Evolutionary conservation across 139 green algal species (phyloP).

Genomic region (Gonium pectorale): DNA sequence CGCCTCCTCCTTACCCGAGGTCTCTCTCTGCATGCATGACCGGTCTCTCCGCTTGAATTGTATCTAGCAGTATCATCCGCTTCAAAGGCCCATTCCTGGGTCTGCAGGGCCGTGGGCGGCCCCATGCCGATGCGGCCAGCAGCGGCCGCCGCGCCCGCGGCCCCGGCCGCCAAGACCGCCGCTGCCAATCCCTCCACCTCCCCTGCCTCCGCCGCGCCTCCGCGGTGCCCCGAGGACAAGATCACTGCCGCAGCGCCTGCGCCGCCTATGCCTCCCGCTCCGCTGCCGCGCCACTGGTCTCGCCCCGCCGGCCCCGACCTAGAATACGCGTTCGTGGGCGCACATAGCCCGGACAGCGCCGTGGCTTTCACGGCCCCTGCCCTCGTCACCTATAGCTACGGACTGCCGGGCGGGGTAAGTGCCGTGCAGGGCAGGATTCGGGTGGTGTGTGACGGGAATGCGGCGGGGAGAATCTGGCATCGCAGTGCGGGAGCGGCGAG

Average conservation of each 20-base stretch:
- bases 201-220: neutral
- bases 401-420: neutral
- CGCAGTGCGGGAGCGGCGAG: no score
- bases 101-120: neutral
- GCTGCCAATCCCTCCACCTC: neutral
- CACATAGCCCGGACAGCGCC: neutral
- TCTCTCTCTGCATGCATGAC: neutral
- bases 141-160: no score
- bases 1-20: neutral
- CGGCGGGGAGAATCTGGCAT: no score
- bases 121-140: constrained; percentile 37
- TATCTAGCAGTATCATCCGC: no score
- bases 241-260: neutral
- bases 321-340: constrained; percentile 18
- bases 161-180: neutral
- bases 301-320: neutral
- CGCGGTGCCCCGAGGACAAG: neutral
- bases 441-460: no score
- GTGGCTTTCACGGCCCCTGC: neutral
- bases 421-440: no score
- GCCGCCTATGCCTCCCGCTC: neutral
- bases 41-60: neutral
- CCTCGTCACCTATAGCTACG: constrained; percentile 23
- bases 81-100: no score
- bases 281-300: neutral